Percentiles rank a stretch among this genome's conserved stretches.
Conservation (phyloP, 257 asterid genomes). For the Salvia splendens region DNA sequence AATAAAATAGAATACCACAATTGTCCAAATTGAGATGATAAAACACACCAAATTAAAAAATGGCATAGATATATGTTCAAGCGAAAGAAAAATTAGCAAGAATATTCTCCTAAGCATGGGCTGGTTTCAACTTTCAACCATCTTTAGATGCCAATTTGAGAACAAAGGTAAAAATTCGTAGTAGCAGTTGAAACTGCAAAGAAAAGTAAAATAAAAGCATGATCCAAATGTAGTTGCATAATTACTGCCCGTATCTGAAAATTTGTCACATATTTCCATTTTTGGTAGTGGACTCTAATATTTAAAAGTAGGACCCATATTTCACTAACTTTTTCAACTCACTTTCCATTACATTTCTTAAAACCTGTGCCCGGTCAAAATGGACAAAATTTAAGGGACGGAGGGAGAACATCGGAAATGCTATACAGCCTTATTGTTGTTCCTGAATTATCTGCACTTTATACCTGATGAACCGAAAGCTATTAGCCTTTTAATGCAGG, state of each 20-base stretch:
- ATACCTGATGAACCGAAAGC: conserved; percentile 3
- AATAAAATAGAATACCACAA: not conserved
- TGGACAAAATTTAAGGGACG: too few species aligned
- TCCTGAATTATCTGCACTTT: not conserved
- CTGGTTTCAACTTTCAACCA: conserved; percentile 17
- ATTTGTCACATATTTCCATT: too few species aligned
- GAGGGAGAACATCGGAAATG: conserved; percentile 4
- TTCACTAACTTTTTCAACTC: too few species aligned
- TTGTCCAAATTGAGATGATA: conserved; percentile 12
- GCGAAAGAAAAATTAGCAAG: conserved; percentile 12
- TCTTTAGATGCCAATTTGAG: conserved; percentile 22
- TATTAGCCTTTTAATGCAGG: not conserved
- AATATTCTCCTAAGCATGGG: conserved; percentile 16
- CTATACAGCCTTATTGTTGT: not conserved
- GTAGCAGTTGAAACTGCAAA: conserved; percentile 7
- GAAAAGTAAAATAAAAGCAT: not conserved
- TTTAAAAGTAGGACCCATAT: too few species aligned
- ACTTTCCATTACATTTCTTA: too few species aligned
- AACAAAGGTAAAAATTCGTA: conserved; percentile 8
- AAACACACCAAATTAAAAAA: not conserved
- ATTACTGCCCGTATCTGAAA: too few species aligned
- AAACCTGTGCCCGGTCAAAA: too few species aligned
- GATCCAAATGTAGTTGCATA: not conserved
- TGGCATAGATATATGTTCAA: not conserved
- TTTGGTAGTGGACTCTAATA: too few species aligned